Conservation (phyloP, 1,284 basidiomycete genomes). For the Lentinula novae-zelandiae region DNA sequence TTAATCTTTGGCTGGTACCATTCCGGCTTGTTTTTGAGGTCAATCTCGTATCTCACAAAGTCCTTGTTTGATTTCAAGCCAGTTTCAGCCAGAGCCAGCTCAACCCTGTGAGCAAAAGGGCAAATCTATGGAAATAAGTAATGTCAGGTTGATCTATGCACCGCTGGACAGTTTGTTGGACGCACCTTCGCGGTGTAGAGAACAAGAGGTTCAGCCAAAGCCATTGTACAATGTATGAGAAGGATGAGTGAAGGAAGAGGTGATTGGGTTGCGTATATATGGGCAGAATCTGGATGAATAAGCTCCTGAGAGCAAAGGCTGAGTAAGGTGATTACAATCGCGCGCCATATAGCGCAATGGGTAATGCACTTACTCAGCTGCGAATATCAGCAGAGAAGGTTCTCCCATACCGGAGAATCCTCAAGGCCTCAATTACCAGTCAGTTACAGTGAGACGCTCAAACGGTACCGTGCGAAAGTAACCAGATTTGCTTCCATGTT, state of each 20-base stretch:
- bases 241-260: conserved; percentile 11
- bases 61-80: conserved; percentile 28
- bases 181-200: conserved; percentile 46
- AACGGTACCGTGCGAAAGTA: too few species aligned
- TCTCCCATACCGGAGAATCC: too few species aligned
- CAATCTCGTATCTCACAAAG: conserved; percentile 48
- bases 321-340: background rate
- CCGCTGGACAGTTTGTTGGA: background rate
- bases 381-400: background rate
- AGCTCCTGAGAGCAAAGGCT: background rate
- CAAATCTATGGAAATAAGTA: conserved; percentile 29
- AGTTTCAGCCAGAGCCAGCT: conserved; percentile 45
- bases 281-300: background rate
- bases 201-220: conserved; percentile 37
- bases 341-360: conserved; percentile 4
- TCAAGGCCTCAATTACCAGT: too few species aligned
- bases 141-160: background rate
- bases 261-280: background rate
- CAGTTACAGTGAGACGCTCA: too few species aligned
- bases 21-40: conserved; percentile 58
- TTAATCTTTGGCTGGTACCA: conserved; percentile 64
- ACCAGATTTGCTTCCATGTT: too few species aligned
- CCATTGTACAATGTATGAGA: background rate
- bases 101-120: conserved; percentile 42
- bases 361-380: background rate